Evolutionary conservation across 495 filamentous ascomycete genomes (phyloP), one percentile per base, ranked within the genome.

Genomic region (Aspergillus funiculosus): DNA sequence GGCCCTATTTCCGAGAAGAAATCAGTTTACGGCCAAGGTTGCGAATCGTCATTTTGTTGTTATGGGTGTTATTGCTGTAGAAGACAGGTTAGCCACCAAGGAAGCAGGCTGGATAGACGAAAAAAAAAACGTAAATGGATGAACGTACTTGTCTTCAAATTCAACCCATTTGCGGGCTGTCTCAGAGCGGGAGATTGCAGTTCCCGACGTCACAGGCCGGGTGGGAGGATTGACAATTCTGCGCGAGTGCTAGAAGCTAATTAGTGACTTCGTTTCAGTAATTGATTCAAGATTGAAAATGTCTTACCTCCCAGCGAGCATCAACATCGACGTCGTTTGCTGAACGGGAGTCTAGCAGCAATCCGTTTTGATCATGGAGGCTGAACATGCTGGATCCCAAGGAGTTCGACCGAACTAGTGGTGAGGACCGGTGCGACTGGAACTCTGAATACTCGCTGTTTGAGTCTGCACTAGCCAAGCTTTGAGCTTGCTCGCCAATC

Each of bases 11-110:
- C 30, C 58, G 52, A 39, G 44, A 48, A 26, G 46, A 50, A 39
- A 66, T 66, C 39, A 72, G 37, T 48, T 67, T 72, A 15, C 70
- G 70, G 39, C 70, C 63, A 11, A 73, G 41, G 45, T 51, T 72
- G 43, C 68, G 66, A 27, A 72, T 67, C 22, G 63, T 67, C 39
- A 51, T 60, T 47, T 64, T 73, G 29, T 61, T 51, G 20, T 59
- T 67, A 27, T 25, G 7, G 15, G 29, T 27, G 17, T 25, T 39
- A 20, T 24, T 32, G 21, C 9, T 30, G 24, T 5, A 15, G 4
- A 22, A 28, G 3, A 20, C 19, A 19, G 26, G 28, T 57, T 46
- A 56, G 31, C 24, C 35, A 18, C 11, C 20, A 27, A n/a, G n/a
- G n/a, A n/a, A n/a, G n/a, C 1, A n/a, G 13, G 9, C 14, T 34